Evolutionary conservation across 768 basidiomycete genomes (phyloP), one percentile per base, ranked within the genome.

Genomic region (Lactifluus piperatus): DNA sequence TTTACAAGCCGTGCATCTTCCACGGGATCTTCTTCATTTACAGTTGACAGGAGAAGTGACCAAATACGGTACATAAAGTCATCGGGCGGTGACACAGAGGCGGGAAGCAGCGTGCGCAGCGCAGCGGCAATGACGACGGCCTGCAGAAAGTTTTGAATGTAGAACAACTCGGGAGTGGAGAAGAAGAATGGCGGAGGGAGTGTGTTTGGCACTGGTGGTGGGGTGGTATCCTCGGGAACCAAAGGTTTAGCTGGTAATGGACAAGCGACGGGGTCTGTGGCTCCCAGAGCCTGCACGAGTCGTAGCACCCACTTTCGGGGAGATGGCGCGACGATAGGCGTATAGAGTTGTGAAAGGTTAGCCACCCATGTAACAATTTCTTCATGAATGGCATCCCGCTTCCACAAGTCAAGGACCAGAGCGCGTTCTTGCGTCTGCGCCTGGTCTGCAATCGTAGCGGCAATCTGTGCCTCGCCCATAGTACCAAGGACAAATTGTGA

Each of bases 121-220:
- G 81, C 75, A 4, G 85, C 84, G 24, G 80, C 74, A 32, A 88
- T 82, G 16, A 85, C 76, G 11, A 88, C 74, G 4, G 86, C 87
- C 67, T 90, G 87, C 5, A 88, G 69, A 64, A 81, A 79, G 63
- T 90, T 86, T 69, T 90, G 87, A 13, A 81, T 65, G 66, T 77
- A 78, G 44, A 85, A 67, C 0, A 88, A 73, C 6, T 75, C 68
- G 2, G 82, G 81, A 5, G 74, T 66, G 1, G 75, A 75, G 67
- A 88, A 82, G 65, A 88, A 80, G 61, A 88, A 79, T 34, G 82
- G 80, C 0, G 86, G 84, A 1, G 88, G 86, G 16, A 89, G 74
- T 22, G 62, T 57, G 60, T 87, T 84, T 7, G 62, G 56, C 16
- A 48, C 36, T 5, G 57, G 41, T 24, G 57, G 52, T 6, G 57